Evolutionary conservation across 2,329 filamentous ascomycete genomes (phyloP), one percentile per base, ranked within the genome.

Genomic region (Claviceps africana): DNA sequence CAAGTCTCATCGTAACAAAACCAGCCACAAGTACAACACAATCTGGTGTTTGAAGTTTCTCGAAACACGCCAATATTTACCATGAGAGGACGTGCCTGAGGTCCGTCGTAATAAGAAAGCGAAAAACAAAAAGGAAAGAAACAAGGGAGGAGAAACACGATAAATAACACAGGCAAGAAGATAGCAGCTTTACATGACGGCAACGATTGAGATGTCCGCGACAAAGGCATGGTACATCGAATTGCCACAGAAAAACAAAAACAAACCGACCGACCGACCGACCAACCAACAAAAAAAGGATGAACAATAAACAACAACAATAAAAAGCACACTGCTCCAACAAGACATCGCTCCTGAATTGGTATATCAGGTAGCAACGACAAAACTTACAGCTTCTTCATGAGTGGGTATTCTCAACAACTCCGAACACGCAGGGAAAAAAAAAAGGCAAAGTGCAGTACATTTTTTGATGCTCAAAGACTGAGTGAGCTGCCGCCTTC

Each of bases 401-500:
- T 28, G 21, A 43, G 17, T 39, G 35, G 48, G 48, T 50, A 50
- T 50, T 40, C 48, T 44, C 48, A n/a, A 50, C n/a, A 21, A 11
- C 13, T 35, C 11, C 9, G 22, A 35, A 37, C 30, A 47, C 13
- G 13, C 30, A 19, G 25, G 35, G 10, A 25, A 43, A 39, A 11
- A 39, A 19, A 46, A 19, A 48, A 3, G 13, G 21, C 19, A n/a
- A 30, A 48, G 37, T 13, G 35, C 21, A 31, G 21, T 44, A 39
- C 19, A 42, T 21, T 21, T 25, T 30, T 19, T 8, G 9, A 13
- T 13, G 1, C 30, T 51, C 46, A 54, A 9, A 52, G 47, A 51
- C 50, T 52, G 28, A 54, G 21, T 15, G 46, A 48, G n/a, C 40
- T 25, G 5, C 49, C 46, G n/a, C 17, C 35, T 30, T 54, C 52